Evolutionary conservation across 2,329 filamentous ascomycete species (phyloP).

Genomic region (Cytospora chrysosperma): DNA sequence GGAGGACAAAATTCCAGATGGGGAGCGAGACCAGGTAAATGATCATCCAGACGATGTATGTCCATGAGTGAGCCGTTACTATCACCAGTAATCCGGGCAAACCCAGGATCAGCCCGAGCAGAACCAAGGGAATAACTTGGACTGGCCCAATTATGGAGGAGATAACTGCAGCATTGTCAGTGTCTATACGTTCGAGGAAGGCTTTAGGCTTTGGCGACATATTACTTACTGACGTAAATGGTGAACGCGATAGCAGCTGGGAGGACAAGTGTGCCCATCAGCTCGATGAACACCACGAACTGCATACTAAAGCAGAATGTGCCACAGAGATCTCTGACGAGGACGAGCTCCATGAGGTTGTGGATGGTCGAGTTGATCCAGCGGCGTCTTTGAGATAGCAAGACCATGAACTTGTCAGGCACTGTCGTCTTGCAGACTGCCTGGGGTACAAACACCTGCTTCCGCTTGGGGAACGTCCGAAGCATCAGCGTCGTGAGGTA

Average conservation of each 20-base stretch:
- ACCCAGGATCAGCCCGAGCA: slow-evolving; percentile 88
- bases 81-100: slow-evolving; percentile 89
- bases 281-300: slow-evolving; percentile 93
- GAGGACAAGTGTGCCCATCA: slow-evolving; percentile 90
- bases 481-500: slow-evolving; percentile 97
- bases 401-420: slow-evolving; percentile 85
- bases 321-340: slow-evolving; percentile 93
- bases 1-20: slow-evolving; percentile 96
- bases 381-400: slow-evolving; percentile 89
- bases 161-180: slow-evolving; percentile 58
- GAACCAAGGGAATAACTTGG: slow-evolving; percentile 85
- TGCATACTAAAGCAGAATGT: slow-evolving; percentile 99
- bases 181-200: slow-evolving; percentile 11
- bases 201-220: not conserved
- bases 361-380: slow-evolving; percentile 99
- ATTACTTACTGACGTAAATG: slow-evolving; percentile 81
- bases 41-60: slow-evolving; percentile 94
- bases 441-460: slow-evolving; percentile 97
- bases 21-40: slow-evolving; percentile 93
- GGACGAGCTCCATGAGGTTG: slow-evolving; percentile 95
- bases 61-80: slow-evolving; percentile 86
- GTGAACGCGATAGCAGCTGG: slow-evolving; percentile 97
- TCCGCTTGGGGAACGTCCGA: slow-evolving; percentile 97
- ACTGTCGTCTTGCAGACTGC: slow-evolving; percentile 99
- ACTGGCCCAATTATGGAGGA: slow-evolving; percentile 79